Conservation (phyloP, 208 protist species). For the Eutreptiella sp. region DNA sequence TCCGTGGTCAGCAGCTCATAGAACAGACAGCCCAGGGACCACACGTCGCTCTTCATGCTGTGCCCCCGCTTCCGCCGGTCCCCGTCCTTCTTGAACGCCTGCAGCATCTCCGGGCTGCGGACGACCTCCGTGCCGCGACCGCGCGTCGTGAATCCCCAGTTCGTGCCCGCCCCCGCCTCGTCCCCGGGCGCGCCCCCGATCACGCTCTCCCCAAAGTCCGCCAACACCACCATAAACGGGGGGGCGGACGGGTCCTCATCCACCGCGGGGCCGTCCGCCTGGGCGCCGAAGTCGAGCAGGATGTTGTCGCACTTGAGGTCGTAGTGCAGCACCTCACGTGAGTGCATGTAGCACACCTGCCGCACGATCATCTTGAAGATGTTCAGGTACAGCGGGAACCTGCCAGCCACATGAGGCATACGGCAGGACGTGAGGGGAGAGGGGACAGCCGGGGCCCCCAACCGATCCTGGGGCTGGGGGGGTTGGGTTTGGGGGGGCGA, state of each 20-base stretch:
- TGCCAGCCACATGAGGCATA: conserved; percentile 19
- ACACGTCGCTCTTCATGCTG: conserved; percentile 49
- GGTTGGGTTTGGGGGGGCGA: too few species aligned
- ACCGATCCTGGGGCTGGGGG: too few species aligned
- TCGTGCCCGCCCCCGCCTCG: too few species aligned
- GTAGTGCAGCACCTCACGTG: conserved; percentile 50
- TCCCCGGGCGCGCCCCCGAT: conserved; percentile 38
- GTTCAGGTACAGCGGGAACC: conserved; percentile 45
- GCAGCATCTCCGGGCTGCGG: conserved; percentile 59
- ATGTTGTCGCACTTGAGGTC: conserved; percentile 61
- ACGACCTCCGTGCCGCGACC: conserved; percentile 64
- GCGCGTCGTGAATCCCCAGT: conserved; percentile 48
- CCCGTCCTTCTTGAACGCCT: conserved; percentile 34
- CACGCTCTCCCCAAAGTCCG: conserved; percentile 59
- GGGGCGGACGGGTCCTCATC: conserved; percentile 1
- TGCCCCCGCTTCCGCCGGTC: conserved; percentile 48
- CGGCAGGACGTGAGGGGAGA: too few species aligned
- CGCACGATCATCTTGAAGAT: conserved; percentile 35
- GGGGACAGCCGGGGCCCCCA: too few species aligned
- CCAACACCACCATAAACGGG: conserved; percentile 30
- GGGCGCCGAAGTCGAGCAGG: conserved; percentile 32
- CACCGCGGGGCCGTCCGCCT: neutral
- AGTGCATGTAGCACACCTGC: conserved; percentile 25
- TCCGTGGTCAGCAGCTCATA: conserved; percentile 60
- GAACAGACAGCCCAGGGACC: conserved; percentile 57